These are phyloP conservation scores for Xylaria polymorpha DNA, from an alignment of 2,329 filamentous ascomycete species.

Conservation along the genomic window DNA sequence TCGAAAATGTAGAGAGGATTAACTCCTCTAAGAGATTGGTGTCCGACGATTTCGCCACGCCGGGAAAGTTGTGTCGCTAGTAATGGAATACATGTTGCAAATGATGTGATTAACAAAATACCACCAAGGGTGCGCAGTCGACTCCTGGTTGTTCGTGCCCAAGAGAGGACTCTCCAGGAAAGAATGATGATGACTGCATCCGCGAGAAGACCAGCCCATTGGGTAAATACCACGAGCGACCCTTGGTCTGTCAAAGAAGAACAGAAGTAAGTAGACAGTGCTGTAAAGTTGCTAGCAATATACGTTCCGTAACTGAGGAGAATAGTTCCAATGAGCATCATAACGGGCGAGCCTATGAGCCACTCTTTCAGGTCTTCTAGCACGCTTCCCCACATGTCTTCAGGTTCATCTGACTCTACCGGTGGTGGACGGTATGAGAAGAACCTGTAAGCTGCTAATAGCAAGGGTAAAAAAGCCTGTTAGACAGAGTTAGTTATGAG, in stretches of 20 bases:
- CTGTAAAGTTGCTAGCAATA: conserved; percentile 53
- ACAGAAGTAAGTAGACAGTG: conserved; percentile 64
- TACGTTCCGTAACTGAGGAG: conserved; percentile 59
- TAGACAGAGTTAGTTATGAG: conserved; percentile 9
- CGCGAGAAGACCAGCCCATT: conserved; percentile 58
- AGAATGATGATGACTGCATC: conserved; percentile 61
- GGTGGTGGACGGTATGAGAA: conserved; percentile 52
- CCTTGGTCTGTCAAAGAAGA: conserved; percentile 57
- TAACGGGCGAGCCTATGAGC: conserved; percentile 57
- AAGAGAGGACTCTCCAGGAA: conserved; percentile 63
- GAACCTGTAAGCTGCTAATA: conserved; percentile 60
- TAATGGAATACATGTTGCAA: conserved; percentile 55
- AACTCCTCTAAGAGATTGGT: conserved; percentile 51
- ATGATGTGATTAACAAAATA: conserved; percentile 56
- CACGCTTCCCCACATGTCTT: conserved; percentile 57
- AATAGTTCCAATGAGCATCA: conserved; percentile 52
- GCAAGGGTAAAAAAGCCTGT: conserved; percentile 60
- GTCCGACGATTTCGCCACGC: conserved; percentile 41
- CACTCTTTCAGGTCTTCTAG: conserved; percentile 62
- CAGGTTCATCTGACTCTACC: conserved; percentile 60
- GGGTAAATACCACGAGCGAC: conserved; percentile 54
- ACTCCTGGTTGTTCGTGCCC: conserved; percentile 61
- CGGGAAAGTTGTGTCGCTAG: conserved; percentile 49
- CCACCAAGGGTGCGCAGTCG: conserved; percentile 60
- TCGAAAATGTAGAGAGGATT: conserved; percentile 62